Evolutionary conservation across 768 basidiomycete species (phyloP), one percentile per base, ranked within the genome.

Genomic region (Boletus edulis): DNA sequence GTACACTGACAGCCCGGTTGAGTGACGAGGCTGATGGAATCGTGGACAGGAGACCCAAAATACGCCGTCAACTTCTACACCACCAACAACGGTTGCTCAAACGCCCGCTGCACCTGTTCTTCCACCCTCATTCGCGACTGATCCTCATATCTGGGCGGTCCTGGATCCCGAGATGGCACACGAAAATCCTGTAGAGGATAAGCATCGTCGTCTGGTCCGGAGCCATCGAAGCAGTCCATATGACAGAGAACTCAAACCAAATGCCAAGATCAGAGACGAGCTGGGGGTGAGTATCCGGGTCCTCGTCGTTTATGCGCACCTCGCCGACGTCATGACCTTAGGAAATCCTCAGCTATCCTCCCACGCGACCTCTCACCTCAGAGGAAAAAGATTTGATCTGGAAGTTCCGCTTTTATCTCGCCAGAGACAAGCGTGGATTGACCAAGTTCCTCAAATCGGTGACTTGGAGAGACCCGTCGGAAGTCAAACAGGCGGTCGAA

Each of bases 321-420:
- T 42, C 43, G 7, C 42, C 34, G 20, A 52, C 20, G 17, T 48
- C 31, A 34, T 41, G n/a, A 4, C 44, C 22, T 0, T 59, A 98
- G 94, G 84, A 86, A 57, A 93, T 99, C 46, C 82, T 99, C 48
- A 85, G 85, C 48, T 94, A 98, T 60, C 87, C 95, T 1, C 97
- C 97, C 0, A 95, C 90, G 55, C 91, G 88, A 55, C 79, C 81
- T 11, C 77, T 99, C 9, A 90, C 84, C 4, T 86, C 93, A 0
- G 91, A 94, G 64, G 96, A 98, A 73, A 97, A 96, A 67, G 96
- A 98, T 62, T 76, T 95, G 40, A 86, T 98, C 38, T 99, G 97
- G 97, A 95, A 96, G 70, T 99, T 96, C 79, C 84, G 97, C n/a
- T 99, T 98, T 74, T 98, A 97, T 61, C 85, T 99, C 12, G 84